Percentiles rank a stretch among this genome's conserved stretches.
These are phyloP conservation scores for Massariosphaeria phaeospora DNA, from an alignment of 495 filamentous ascomycete species.

Conservation along the genomic window DNA sequence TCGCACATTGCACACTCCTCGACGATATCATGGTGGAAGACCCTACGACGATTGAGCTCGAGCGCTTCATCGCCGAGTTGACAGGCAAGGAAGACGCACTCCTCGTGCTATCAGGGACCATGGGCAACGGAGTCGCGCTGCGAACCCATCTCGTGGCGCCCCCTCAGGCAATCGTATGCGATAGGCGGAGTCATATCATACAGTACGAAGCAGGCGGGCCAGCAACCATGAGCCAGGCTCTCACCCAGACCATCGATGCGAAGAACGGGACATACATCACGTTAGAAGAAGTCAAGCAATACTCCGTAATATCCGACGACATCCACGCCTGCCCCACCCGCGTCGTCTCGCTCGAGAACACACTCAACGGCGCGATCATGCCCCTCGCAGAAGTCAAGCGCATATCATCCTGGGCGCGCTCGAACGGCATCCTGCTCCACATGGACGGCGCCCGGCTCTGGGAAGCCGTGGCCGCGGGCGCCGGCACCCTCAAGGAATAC, in stretches of 20 bases:
- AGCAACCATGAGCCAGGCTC: conserved; percentile 55
- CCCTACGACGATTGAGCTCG: conserved; percentile 67
- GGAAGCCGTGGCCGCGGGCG: conserved; percentile 43
- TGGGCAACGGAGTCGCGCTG: conserved; percentile 78
- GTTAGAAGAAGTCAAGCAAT: conserved; percentile 63
- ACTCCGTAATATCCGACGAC: conserved; percentile 49
- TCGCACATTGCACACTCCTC: conserved; percentile 47
- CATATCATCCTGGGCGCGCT: conserved; percentile 66
- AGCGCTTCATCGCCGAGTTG: conserved; percentile 59
- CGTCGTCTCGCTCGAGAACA: conserved; percentile 82
- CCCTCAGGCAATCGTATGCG: conserved; percentile 65
- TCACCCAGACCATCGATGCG: conserved; percentile 55
- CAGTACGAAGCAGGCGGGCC: conserved; percentile 70
- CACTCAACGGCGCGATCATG: conserved; percentile 71
- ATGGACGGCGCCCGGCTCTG: conserved; percentile 79
- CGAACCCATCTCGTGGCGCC: conserved; percentile 63
- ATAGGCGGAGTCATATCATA: conserved; percentile 62
- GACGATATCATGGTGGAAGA: conserved; percentile 88
- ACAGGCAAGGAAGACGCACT: conserved; percentile 68
- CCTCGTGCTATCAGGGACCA: conserved; percentile 82
- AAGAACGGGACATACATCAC: conserved; percentile 68
- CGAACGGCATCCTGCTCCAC: conserved; percentile 66
- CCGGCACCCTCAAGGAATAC: conserved; percentile 57
- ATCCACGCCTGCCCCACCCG: conserved; percentile 66
- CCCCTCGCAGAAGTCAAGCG: conserved; percentile 62